phyloP scores from a whole-genome alignment of 2,329 filamentous ascomycete species.

The Cladosporium austrohemisphaericum region DNA sequence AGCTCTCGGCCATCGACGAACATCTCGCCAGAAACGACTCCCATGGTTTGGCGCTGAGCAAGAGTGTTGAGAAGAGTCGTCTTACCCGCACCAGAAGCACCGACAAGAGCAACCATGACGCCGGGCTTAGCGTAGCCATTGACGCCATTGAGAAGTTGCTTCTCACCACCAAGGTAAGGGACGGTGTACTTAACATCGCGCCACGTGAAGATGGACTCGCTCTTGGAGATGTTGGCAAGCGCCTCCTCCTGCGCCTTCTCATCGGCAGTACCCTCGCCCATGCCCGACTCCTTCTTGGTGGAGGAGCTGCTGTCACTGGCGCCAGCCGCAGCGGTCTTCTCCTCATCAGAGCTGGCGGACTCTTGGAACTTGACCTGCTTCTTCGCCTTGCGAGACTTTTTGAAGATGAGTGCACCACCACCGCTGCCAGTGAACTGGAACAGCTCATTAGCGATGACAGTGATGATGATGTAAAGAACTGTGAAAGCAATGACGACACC shows the following conservation, averaged over 20 bases:
- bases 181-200: constrained; percentile 68
- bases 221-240: constrained; percentile 50
- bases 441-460: constrained; percentile 65
- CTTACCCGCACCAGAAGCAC: constrained; percentile 77
- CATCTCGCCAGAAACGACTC: constrained; percentile 65
- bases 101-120: constrained; percentile 75
- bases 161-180: constrained; percentile 60
- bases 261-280: constrained; percentile 25
- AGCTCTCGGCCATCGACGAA: constrained; percentile 65
- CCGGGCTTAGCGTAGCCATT: constrained; percentile 78
- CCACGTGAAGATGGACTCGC: constrained; percentile 68
- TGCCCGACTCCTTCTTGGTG: constrained; percentile 28
- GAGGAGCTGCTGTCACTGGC: constrained; percentile 31
- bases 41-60: constrained; percentile 66
- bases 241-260: constrained; percentile 39
- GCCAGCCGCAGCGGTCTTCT: constrained; percentile 44
- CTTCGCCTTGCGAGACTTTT: constrained; percentile 61
- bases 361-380: constrained; percentile 50
- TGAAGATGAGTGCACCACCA: constrained; percentile 69
- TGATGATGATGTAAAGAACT: constrained; percentile 69
- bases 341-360: constrained; percentile 52
- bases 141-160: constrained; percentile 64
- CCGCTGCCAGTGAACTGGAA: constrained; percentile 60
- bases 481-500: constrained; percentile 73
- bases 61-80: constrained; percentile 76